Evolutionary conservation across 2,329 filamentous ascomycete species (phyloP).

Genomic region (Chaetomium strumarium): DNA sequence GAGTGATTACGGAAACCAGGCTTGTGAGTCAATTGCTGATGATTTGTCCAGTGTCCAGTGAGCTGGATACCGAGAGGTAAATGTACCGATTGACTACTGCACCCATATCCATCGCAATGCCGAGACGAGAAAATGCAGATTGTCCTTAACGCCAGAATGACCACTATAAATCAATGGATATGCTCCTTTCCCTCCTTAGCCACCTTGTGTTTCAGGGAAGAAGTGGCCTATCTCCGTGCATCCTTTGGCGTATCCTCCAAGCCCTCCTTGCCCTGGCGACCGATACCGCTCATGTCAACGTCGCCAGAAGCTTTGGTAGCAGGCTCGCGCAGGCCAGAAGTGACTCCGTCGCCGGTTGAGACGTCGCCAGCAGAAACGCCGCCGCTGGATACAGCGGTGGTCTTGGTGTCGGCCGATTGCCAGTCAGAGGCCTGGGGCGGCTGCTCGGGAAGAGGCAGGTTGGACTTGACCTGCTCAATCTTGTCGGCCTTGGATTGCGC

Average conservation of each 20-base stretch:
- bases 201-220: neutral
- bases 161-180: neutral
- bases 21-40: too few species aligned
- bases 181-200: neutral
- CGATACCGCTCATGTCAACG: slow-evolving; percentile 54
- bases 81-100: neutral
- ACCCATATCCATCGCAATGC: neutral
- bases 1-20: too few species aligned
- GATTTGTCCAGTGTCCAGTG: too few species aligned
- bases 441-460: slow-evolving; percentile 73
- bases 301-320: slow-evolving; percentile 50
- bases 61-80: too few species aligned
- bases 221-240: neutral
- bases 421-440: slow-evolving; percentile 73
- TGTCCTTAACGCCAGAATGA: neutral
- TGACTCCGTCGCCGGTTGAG: slow-evolving; percentile 43
- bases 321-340: slow-evolving; percentile 51
- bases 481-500: slow-evolving; percentile 53
- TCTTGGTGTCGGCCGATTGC: slow-evolving; percentile 64
- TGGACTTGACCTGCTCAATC: slow-evolving; percentile 62
- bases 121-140: neutral
- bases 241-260: slow-evolving; percentile 15
- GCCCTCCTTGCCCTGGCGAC: slow-evolving; percentile 55
- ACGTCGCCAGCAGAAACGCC: slow-evolving; percentile 45
- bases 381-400: slow-evolving; percentile 52